Percentiles rank a stretch among this genome's conserved stretches.
phyloP scores from a whole-genome alignment of 495 filamentous ascomycete species.

The Neurospora sp. region DNA sequence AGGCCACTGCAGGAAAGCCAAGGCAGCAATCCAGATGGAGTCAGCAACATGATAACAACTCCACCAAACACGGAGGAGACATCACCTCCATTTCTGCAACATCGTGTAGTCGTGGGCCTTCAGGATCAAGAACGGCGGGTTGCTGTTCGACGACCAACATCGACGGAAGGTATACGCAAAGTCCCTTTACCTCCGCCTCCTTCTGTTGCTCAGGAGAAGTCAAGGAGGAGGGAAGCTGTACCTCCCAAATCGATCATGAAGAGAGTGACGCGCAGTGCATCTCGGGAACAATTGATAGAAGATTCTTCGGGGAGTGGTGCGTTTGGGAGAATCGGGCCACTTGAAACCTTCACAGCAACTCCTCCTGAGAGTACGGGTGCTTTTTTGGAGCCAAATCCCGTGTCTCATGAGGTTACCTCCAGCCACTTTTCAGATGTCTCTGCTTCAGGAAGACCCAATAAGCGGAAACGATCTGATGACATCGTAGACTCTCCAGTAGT shows the following conservation, averaged over 20 bases:
- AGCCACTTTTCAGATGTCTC: neutral
- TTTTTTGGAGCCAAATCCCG: neutral
- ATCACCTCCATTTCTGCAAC: neutral
- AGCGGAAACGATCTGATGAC: constrained; percentile 4
- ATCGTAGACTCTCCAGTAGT: neutral
- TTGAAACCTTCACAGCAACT: neutral
- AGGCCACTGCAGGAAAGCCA: neutral
- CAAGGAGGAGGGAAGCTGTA: constrained; percentile 17
- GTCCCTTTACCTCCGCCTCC: constrained; percentile 6
- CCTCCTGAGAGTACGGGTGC: neutral
- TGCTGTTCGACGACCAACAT: constrained; percentile 26
- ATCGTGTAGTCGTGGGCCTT: neutral
- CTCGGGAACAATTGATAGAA: neutral
- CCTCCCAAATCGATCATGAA: constrained; percentile 33
- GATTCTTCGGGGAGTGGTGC: neutral
- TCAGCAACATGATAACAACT: neutral
- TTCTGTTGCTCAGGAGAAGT: constrained; percentile 31
- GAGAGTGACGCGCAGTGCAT: constrained; percentile 7
- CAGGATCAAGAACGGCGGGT: constrained; percentile 21
- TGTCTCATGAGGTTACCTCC: neutral
- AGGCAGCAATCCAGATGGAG: neutral
- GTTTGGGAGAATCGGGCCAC: neutral
- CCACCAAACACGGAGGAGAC: neutral
- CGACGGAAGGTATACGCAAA: constrained; percentile 7
- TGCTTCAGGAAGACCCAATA: neutral